Conservation (phyloP, 495 filamentous ascomycete species). For the Glutinoglossum americanum region DNA sequence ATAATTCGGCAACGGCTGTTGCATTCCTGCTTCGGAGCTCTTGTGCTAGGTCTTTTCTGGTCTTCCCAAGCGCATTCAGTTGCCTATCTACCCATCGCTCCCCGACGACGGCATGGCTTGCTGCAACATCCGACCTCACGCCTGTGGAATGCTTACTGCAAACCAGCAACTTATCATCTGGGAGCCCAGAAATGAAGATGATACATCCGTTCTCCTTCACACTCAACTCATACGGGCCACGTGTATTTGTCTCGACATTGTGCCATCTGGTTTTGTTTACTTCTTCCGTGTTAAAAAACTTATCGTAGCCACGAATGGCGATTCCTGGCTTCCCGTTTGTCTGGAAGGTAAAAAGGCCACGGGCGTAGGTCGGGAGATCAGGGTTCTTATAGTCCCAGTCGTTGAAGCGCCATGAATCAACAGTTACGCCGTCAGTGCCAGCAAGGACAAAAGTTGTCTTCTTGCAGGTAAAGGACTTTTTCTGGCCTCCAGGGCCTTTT, state of each 20-base stretch:
- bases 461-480: conserved; percentile 40
- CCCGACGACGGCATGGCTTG: conserved; percentile 70
- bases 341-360: conserved; percentile 72
- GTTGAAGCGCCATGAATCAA: conserved; percentile 81
- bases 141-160: conserved; percentile 98
- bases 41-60: conserved; percentile 48
- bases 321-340: conserved; percentile 51
- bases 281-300: conserved; percentile 91
- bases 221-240: conserved; percentile 83
- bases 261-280: conserved; percentile 57
- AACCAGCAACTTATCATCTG: conserved; percentile 69
- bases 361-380: conserved; percentile 70
- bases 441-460: conserved; percentile 49
- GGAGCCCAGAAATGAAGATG: conserved; percentile 84
- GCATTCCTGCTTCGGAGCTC: conserved; percentile 61
- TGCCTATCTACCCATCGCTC: conserved; percentile 74
- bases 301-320: conserved; percentile 77
- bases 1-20: conserved; percentile 89
- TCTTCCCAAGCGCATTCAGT: conserved; percentile 49
- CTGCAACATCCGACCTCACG: conserved; percentile 34
- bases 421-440: conserved; percentile 33
- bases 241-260: conserved; percentile 54
- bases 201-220: conserved; percentile 98
- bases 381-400: conserved; percentile 87
- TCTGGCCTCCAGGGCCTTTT: conserved; percentile 21